Base-by-base conservation (phyloP, 345 rosid genomes). In the Eutrema heterophyllum region DNA sequence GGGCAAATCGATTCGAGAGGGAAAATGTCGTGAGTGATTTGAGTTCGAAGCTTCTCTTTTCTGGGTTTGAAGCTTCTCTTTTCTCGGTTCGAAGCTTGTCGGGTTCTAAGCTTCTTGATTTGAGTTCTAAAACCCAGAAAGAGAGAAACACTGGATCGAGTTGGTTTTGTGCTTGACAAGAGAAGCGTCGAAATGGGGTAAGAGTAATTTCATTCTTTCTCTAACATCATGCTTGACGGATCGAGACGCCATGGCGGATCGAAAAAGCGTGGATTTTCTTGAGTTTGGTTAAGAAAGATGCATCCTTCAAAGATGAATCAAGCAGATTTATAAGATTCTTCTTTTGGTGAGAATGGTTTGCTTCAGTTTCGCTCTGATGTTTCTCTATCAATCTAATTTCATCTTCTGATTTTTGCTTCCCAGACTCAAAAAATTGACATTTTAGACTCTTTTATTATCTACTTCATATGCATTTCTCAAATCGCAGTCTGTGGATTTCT, bases 201-300 rank as follows among this genome's bases (percentile, higher is more conserved):
- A 18, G 21, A 18, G 21, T 18, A 18, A 18, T 18, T 18, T 18
- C 21, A 18, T 1, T 18, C 21, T 18, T 18, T 18, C 21, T 18
- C 21, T 18, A 18, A 18, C 21, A 18, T 18, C 21, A 18, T 18
- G 21, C 21, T 18, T 18, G 21, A 18, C 21, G 21, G 62, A 78
- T 64, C 7, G 84, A 80, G 45, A 86, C 81, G 0, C 97, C 97
- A 48, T 72, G 83, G 54, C 89, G 85, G 77, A 91, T 78, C 21
- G 88, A 87, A 80, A 91, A 83, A 46, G 86, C 92, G 35, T 91
- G 96, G 68, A 91, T 76, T 81, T 89, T 85, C 64, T 75, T 86
- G 73, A 91, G 79, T 78, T 79, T 83, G 68, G 49, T 63, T 9
- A 16, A 27, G 32, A 73, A 56, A 46, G 16, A 46, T 35, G 40